phyloP scores from a whole-genome alignment of 176 grass and related monocot species.

The Triticum aestivum region DNA sequence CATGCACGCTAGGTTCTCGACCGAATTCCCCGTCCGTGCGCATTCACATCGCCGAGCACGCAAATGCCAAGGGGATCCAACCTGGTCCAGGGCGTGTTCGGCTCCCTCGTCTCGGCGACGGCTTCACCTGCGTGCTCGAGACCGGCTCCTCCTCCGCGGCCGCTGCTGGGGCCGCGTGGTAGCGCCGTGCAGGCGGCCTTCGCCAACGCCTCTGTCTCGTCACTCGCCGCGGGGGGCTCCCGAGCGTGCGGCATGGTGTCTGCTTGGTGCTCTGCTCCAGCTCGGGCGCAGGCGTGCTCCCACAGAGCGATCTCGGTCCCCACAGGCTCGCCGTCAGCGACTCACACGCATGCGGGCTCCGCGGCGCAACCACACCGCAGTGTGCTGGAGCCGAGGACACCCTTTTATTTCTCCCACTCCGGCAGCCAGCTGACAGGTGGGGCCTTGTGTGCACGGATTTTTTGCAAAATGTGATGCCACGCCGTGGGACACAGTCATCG shows the following conservation, averaged over 20 bases:
- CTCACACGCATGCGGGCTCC: slow-evolving; percentile 59
- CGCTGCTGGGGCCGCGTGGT: slow-evolving; percentile 56
- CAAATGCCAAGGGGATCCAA: no score
- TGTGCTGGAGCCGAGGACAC: slow-evolving; percentile 56
- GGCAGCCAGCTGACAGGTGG: no score
- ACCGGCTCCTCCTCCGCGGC: background rate
- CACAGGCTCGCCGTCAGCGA: slow-evolving; percentile 58
- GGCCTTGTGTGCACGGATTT: no score
- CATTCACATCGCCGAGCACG: slow-evolving; percentile 7
- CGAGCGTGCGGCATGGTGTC: slow-evolving; percentile 47
- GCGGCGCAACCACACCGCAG: slow-evolving; percentile 42
- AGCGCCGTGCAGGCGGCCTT: slow-evolving; percentile 35
- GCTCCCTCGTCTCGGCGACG: slow-evolving; percentile 59
- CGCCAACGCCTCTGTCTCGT: background rate
- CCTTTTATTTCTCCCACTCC: no score
- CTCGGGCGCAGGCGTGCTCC: background rate
- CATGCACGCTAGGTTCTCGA: no score
- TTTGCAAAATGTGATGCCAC: no score
- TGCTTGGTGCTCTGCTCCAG: slow-evolving; percentile 31
- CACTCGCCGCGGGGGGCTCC: slow-evolving; percentile 46
- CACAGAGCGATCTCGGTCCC: slow-evolving; percentile 27
- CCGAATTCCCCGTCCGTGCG: no score
- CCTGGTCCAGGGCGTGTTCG: background rate
- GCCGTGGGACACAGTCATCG: no score
- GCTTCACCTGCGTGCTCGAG: slow-evolving; percentile 56